Evolutionary conservation across 257 asterid species (phyloP).

Genomic region (Lycium ferocissimum): DNA sequence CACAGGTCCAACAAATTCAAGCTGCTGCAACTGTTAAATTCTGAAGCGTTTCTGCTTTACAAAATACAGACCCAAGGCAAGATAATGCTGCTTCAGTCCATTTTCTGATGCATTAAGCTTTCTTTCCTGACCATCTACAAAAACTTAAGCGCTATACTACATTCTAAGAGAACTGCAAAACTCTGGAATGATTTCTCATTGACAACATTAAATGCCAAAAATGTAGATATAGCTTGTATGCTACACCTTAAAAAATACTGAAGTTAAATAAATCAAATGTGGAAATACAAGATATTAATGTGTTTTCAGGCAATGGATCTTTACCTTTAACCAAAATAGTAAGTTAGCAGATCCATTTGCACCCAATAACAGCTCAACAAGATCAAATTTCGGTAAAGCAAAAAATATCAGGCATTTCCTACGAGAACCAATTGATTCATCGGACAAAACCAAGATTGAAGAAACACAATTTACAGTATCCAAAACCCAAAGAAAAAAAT

Average conservation of each 20-base stretch:
- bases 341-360: not conserved
- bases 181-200: not conserved
- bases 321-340: not conserved
- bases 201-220: constrained; percentile 18
- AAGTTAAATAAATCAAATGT: not conserved
- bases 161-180: not conserved
- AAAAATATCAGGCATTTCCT: not conserved
- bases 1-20: constrained; percentile 1
- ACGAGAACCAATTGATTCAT: not conserved
- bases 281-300: not conserved
- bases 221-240: constrained; percentile 4
- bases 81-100: not conserved
- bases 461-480: not conserved
- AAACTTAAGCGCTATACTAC: not conserved
- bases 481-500: not conserved
- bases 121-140: not conserved
- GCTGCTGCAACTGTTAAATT: not conserved
- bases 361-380: not conserved
- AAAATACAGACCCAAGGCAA: not conserved
- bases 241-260: not conserved
- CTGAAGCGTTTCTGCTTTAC: not conserved
- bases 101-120: not conserved
- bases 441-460: not conserved
- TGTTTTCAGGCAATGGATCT: not conserved
- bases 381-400: constrained; percentile 17